Base-by-base conservation (phyloP, 116 monocot species). In the Thalassia testudinum region DNA sequence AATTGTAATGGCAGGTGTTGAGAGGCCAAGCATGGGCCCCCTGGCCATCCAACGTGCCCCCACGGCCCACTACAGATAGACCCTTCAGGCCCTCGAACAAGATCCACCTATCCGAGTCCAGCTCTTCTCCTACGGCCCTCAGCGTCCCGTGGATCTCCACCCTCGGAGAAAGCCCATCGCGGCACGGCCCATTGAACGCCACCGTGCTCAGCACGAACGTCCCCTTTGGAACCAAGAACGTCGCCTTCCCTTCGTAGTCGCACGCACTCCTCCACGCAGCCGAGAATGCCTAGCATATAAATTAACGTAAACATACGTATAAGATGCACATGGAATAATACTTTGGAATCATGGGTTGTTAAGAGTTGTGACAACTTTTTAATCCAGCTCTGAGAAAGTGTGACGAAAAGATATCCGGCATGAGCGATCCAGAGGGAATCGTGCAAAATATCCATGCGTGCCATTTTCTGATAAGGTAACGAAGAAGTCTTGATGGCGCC, bases 21-120 rank as follows among this genome's bases (percentile, higher is more conserved):
- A 18, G 8, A 13, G 56, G 40, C 56, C 56, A 56, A 11, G 40
- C 34, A 12, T 21, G 14, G 7, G 34, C 34, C 15, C 56, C 56
- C 15, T 56, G 56, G n/a, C 56, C 56, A 37, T 56, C 56, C 34
- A 56, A 42, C 5, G 21, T 42, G 38, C 56, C 56, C 20, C 30
- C 30, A 10, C 30, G 30, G 34, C 56, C 56, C 37, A 7, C 0
- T 34, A 56, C 10, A 21, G 12, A 1, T 7, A 56, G 56, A 0
- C 40, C 38, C 10, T 56, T 24, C 15, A 56, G 8, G 21, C 34
- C 17, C 11, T 22, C 11, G 23, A 56, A 56, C 12, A 5, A 11
- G 10, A 56, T 42, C 37, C 56, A 56, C n/a, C 26, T 5, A 1
- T 38, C 38, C 2, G 56, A 7, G 4, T 19, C 34, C 16, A 5